Base-by-base conservation (phyloP, 2,329 filamentous ascomycete genomes). In the Pseudogymnoascus sp. region DNA sequence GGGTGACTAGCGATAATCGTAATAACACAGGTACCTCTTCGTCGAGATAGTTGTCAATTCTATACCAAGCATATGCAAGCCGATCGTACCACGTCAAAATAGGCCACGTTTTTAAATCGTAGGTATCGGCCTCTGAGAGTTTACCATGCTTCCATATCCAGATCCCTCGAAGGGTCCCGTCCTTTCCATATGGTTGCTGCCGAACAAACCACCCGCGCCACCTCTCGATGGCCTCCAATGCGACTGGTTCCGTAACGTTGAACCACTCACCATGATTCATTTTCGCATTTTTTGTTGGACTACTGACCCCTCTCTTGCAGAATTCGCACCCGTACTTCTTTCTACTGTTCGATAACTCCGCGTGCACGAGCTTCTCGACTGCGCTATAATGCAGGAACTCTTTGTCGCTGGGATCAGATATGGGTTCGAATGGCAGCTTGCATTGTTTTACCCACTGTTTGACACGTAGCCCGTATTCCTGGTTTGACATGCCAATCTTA, bases 401-500 rank as follows among this genome's bases (percentile, higher is more conserved):
- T 41, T 47, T 60, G 33, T 61, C 58, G 35, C 61, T 38, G 6
- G 12, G 15, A 15, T 64, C 58, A 9, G 12, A 18, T 57, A 64
- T 33, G n/a, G 37, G 61, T 6, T 39, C 36, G n/a, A 20, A 25
- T 25, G 36, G 58, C 33, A 61, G 53, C 9, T 62, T 61, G 15
- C 62, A 64, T 3, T 6, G 36, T 9, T 35, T 39, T 12, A 5
- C 5, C 62, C 62, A 62, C 28, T 63, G 20, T 35, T 25, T 11
- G 3, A 58, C 36, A 20, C 62, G 60, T 22, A 0, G 1, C 6
- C 39, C 47, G 4, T 58, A 58, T 5, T 22, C 22, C n/a, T 43
- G n/a, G 8, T 15, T 61, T 8, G 62, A 62, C 36, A 14, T 59
- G 15, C 62, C 62, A 15, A 64, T 64, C 33, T 64, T 64, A 43